phyloP scores from a whole-genome alignment of 805 yeast species.

The Candida sakaeoensis region DNA sequence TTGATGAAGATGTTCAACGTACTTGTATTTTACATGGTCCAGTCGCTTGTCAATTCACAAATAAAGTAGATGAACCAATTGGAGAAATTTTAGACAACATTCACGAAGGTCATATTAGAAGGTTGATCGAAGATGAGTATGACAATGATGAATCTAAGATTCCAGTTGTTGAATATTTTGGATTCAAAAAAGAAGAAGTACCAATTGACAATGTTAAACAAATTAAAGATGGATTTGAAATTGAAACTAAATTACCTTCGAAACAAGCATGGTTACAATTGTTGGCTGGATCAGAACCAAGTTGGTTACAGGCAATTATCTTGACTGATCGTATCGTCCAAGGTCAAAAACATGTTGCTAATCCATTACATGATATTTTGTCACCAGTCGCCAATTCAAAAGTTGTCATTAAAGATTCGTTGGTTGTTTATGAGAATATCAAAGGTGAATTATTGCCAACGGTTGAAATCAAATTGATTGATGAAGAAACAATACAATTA shows the following conservation, averaged over 20 bases:
- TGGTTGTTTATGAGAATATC: conserved; percentile 65
- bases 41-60: conserved; percentile 92
- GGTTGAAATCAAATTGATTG: conserved; percentile 55
- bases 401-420: conserved; percentile 56
- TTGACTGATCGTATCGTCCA: conserved; percentile 79
- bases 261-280: conserved; percentile 64
- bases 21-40: conserved; percentile 99
- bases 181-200: conserved; percentile 46
- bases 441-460: conserved; percentile 69
- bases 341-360: conserved; percentile 71
- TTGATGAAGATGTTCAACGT: conserved; percentile 93
- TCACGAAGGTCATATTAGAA: conserved; percentile 84
- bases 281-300: conserved; percentile 72
- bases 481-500: conserved; percentile 56
- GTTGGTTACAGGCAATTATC: conserved; percentile 92
- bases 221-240: conserved; percentile 31
- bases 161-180: conserved; percentile 88
- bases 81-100: conserved; percentile 83
- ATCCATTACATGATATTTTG: conserved; percentile 77
- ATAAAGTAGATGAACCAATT: conserved; percentile 86
- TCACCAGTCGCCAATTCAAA: conserved; percentile 63
- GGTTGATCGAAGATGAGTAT: conserved; percentile 66
- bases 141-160: conserved; percentile 64
- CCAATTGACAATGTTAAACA: conserved; percentile 16
- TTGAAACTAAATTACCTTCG: conserved; percentile 30